A percentile compares a stretch with the other conserved stretches of the same genome.
These are phyloP conservation scores for Eucommia ulmoides DNA, from an alignment of 257 asterid species.

Conservation along the genomic window DNA sequence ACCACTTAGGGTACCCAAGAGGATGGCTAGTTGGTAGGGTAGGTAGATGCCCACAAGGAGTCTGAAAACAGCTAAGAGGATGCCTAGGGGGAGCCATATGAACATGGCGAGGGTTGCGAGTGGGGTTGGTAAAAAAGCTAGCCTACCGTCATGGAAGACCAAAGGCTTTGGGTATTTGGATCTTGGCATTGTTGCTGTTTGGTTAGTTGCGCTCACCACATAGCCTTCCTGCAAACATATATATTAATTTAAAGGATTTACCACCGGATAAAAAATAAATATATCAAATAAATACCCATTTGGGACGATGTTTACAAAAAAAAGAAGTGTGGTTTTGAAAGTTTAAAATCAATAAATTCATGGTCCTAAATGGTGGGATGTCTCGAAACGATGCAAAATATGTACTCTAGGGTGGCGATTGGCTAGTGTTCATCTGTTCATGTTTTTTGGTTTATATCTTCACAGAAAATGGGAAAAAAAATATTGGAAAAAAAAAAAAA, in stretches of 20 bases:
- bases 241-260: not conserved
- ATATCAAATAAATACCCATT: not conserved
- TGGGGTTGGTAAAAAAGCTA: conserved; percentile 85
- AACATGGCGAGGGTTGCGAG: conserved; percentile 55
- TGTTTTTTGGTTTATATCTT: too few relatives aligned
- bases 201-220: conserved; percentile 41
- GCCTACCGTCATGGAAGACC: conserved; percentile 79
- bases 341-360: not conserved
- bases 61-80: conserved; percentile 42
- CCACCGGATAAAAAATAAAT: not conserved
- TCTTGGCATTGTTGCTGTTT: conserved; percentile 34
- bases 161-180: conserved; percentile 70
- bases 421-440: too few relatives aligned
- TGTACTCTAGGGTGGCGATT: not conserved
- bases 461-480: too few relatives aligned
- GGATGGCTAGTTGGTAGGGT: conserved; percentile 36
- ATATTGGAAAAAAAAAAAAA: too few relatives aligned
- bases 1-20: conserved; percentile 40
- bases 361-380: too few relatives aligned
- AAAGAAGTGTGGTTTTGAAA: not conserved
- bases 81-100: conserved; percentile 71
- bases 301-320: too few relatives aligned
- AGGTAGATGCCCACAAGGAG: conserved; percentile 34
- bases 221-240: conserved; percentile 50
- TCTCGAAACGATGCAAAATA: too few relatives aligned